Evolutionary conservation across 805 yeast genomes (phyloP).

Genomic region (Yarrowia sp.): DNA sequence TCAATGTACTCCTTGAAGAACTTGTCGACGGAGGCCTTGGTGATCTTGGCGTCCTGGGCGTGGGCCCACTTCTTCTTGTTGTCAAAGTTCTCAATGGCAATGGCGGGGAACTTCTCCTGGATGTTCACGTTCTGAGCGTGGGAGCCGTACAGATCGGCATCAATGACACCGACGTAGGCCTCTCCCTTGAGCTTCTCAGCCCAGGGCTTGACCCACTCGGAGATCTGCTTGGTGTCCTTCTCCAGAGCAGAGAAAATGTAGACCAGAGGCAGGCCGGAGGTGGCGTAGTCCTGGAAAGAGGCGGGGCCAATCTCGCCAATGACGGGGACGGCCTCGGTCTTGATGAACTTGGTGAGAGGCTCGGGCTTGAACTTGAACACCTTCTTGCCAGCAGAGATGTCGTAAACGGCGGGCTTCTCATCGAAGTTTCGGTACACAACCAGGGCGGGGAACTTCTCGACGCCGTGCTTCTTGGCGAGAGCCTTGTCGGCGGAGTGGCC

Average conservation of each 20-base stretch:
- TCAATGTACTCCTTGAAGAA: constrained; percentile 69
- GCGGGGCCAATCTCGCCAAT: constrained; percentile 87
- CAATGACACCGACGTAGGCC: constrained; percentile 86
- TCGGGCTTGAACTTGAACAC: constrained; percentile 49
- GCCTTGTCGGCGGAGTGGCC: constrained; percentile 56
- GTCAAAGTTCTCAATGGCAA: constrained; percentile 79
- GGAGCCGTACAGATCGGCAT: constrained; percentile 77
- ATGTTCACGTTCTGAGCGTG: constrained; percentile 88
- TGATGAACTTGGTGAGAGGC: constrained; percentile 58
- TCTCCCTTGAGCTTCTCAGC: constrained; percentile 81
- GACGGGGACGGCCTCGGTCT: constrained; percentile 74
- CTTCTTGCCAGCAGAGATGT: constrained; percentile 43
- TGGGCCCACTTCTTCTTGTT: constrained; percentile 79
- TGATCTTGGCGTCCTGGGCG: constrained; percentile 62
- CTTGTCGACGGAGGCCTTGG: constrained; percentile 60
- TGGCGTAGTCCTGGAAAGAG: constrained; percentile 77
- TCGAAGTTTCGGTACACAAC: constrained; percentile 54
- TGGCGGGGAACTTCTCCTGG: constrained; percentile 85
- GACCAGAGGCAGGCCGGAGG: constrained; percentile 77
- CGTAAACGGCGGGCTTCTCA: constrained; percentile 48
- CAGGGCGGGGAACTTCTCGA: constrained; percentile 55
- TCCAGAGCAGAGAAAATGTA: constrained; percentile 81
- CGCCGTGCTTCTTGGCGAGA: constrained; percentile 53
- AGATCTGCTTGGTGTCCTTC: constrained; percentile 67
- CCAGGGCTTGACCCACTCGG: constrained; percentile 61